Evolutionary conservation across 2,329 filamentous ascomycete species (phyloP).

Genomic region (Pseudocercospora fijiensis): DNA sequence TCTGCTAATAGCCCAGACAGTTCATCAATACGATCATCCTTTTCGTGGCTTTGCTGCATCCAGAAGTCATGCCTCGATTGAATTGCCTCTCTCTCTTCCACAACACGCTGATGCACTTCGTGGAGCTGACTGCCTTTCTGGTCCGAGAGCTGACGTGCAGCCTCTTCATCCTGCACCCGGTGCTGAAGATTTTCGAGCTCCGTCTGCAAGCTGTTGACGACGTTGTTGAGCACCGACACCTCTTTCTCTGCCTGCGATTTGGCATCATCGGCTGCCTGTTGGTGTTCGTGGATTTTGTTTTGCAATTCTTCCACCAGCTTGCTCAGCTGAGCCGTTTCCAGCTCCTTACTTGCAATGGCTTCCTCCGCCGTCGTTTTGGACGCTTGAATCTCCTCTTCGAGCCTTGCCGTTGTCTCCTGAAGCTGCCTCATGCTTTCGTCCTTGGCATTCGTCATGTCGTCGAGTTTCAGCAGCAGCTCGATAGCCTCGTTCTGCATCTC

Average conservation of each 20-base stretch:
- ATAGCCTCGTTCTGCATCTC: constrained; percentile 23
- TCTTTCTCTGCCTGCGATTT: constrained; percentile 19
- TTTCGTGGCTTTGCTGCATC: constrained; percentile 15
- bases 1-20: constrained; percentile 17
- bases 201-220: constrained; percentile 26
- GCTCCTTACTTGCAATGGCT: constrained; percentile 22
- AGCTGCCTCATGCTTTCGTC: constrained; percentile 19
- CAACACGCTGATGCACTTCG: constrained; percentile 11
- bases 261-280: constrained; percentile 23
- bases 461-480: constrained; percentile 22
- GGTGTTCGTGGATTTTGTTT: constrained; percentile 20
- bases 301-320: constrained; percentile 27
- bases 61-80: constrained; percentile 8
- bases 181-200: constrained; percentile 28
- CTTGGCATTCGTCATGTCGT: constrained; percentile 20
- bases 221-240: constrained; percentile 10
- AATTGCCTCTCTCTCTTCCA: constrained; percentile 11
- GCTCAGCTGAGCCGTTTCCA: constrained; percentile 25
- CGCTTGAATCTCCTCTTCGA: constrained; percentile 18
- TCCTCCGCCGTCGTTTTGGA: constrained; percentile 19
- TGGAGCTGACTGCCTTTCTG: constrained; percentile 14
- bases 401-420: constrained; percentile 16
- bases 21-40: constrained; percentile 26
- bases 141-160: constrained; percentile 10
- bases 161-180: constrained; percentile 19